Percentiles rank a stretch among this genome's conserved stretches.
These are phyloP conservation scores for Kluyveromyces nonfermentans DNA, from an alignment of 805 yeast species.

Conservation along the genomic window DNA sequence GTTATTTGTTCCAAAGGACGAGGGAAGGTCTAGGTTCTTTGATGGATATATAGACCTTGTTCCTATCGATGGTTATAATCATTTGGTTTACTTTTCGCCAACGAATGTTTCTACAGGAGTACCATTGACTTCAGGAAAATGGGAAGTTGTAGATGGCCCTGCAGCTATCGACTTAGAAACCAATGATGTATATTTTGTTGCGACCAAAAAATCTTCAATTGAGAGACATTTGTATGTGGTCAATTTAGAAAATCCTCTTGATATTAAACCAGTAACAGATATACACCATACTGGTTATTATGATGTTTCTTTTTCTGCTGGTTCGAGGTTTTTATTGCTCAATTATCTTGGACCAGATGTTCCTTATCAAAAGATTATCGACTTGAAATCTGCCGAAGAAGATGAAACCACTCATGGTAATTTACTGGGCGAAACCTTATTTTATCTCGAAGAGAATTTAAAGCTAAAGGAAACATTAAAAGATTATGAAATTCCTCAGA, in stretches of 20 bases:
- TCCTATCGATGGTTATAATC: constrained; percentile 53
- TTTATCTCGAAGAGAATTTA: constrained; percentile 33
- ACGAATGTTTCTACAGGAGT: constrained; percentile 47
- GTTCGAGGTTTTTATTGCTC: constrained; percentile 61
- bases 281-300: constrained; percentile 53
- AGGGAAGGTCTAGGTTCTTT: constrained; percentile 30
- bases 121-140: constrained; percentile 58
- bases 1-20: constrained; percentile 44
- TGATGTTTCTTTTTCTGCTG: constrained; percentile 67
- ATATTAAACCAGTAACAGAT: constrained; percentile 38
- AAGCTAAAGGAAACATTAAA: constrained; percentile 32
- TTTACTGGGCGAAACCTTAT: constrained; percentile 21
- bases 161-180: constrained; percentile 47
- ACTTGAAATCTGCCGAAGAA: constrained; percentile 34
- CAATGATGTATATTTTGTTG: constrained; percentile 48
- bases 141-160: constrained; percentile 84
- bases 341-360: constrained; percentile 70
- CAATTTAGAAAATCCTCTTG: constrained; percentile 37
- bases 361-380: constrained; percentile 69
- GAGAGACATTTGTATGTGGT: constrained; percentile 81
- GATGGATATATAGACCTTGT: constrained; percentile 81
- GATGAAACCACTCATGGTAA: constrained; percentile 13
- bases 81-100: constrained; percentile 78
- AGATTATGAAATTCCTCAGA: constrained; percentile 49
- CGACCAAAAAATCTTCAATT: constrained; percentile 68